phyloP scores from a whole-genome alignment of 1,284 basidiomycete genomes.

The Hypsizygus ulmarius region DNA sequence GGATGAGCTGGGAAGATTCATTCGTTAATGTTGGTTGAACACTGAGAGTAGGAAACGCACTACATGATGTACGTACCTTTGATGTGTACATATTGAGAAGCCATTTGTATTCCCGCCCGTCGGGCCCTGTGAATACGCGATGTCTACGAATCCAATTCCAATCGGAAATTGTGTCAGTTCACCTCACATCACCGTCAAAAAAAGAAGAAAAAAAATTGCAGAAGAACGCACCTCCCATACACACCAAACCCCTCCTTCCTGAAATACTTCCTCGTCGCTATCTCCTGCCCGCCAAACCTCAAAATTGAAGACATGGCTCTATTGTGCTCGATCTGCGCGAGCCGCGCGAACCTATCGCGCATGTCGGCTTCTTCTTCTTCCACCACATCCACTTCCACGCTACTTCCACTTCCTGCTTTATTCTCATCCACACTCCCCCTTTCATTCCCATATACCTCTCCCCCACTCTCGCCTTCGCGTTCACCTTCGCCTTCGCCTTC shows the following conservation, averaged over 20 bases:
- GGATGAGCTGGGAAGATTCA: too few species aligned
- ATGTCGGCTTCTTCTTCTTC: constrained; percentile 5
- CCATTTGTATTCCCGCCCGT: constrained; percentile 38
- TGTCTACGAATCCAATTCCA: constrained; percentile 17
- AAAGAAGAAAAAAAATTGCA: too few species aligned
- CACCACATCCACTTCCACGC: constrained; percentile 2
- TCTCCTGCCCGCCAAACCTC: constrained; percentile 22
- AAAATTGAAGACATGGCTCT: constrained; percentile 25
- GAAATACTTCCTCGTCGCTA: constrained; percentile 26
- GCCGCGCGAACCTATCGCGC: constrained; percentile 23
- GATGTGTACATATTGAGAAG: constrained; percentile 20
- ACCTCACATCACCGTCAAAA: too few species aligned
- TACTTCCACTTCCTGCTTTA: too few species aligned
- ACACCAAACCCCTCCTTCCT: constrained; percentile 23
- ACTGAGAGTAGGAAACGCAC: not conserved
- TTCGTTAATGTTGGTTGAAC: too few species aligned
- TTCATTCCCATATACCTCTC: too few species aligned
- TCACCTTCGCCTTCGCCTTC: too few species aligned
- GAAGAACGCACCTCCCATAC: constrained; percentile 26
- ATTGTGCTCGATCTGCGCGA: constrained; percentile 32
- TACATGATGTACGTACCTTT: constrained; percentile 20
- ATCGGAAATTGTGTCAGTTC: not conserved
- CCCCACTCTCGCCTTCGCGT: too few species aligned
- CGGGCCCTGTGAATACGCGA: constrained; percentile 30
- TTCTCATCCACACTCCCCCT: too few species aligned